Base-by-base conservation (phyloP, 2,329 filamentous ascomycete genomes). In the Chrysoporthe cubensis region DNA sequence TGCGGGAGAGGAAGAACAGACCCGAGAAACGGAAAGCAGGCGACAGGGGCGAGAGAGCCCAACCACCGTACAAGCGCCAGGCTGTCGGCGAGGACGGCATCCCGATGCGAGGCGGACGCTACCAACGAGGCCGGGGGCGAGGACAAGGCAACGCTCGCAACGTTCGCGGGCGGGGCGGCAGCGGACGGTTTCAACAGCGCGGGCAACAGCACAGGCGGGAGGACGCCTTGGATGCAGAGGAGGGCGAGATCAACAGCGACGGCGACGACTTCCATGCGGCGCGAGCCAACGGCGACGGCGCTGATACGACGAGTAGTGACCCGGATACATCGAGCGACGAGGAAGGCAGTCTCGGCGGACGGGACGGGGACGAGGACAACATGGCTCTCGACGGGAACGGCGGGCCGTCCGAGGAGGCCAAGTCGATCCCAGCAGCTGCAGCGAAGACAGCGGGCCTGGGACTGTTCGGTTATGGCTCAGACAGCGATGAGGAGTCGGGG, bases 241-340 rank as follows among this genome's bases (percentile, higher is more conserved):
- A 74, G 16, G 74, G 74, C 21, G 74, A 75, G 65, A 64, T 74
- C 13, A 64, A 69, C 54, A 73, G 70, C 34, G 73, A 71, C 8
- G 73, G 67, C 2, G 71, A 72, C 11, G 69, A 71, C 34, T 57
- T 40, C 18, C 54, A 16, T 34, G 7, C 54, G 4, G 34, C 54
- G n/a, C 32, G 14, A 40, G 59, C 42, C 8, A 8, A 9, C 42
- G 59, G 8, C 16, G 56, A 26, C 2, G 44, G 32, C 16, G 68
- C 66, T 26, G 69, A 69, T 48, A 69, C 66, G 6, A 64, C 59
- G 5, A 70, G 66, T 13, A 70, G 69, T 52, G 66, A 70, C 46
- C 63, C 66, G 32, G 69, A 69, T 21, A 70, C 48, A 13, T 68
- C 63, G 43, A 66, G 69, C n/a, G 66, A 66, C n/a, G 66, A 68